Evolutionary conservation across 306 rosid genomes (phyloP), one percentile per base, ranked within the genome.

Genomic region (Aeschynomene evenia): DNA sequence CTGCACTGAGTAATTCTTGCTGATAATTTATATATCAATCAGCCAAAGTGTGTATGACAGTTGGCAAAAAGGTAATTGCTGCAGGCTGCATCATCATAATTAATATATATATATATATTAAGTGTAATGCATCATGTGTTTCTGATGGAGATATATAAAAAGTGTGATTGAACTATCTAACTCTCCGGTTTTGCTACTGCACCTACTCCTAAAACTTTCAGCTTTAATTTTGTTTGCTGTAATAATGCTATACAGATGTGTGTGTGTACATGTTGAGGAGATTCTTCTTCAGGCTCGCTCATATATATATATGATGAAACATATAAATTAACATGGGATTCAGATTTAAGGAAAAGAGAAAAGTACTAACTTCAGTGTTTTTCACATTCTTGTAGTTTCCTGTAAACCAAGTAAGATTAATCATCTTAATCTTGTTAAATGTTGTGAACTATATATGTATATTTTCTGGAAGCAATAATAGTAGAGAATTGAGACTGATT

Each of bases 51-150:
- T 71, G 52, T 43, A 54, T 63, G 39, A 81, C 57, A 73, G 74
- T 73, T 77, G 37, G 40, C 79, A 74, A 65, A 70, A 74, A 80
- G 68, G 34, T n/a, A n/a, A n/a, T 72, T 77, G 34, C 55, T 63
- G 66, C 61, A n/a, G n/a, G n/a, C n/a, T n/a, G n/a, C n/a, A n/a
- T n/a, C n/a, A n/a, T n/a, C n/a, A n/a, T n/a, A n/a, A n/a, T n/a
- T n/a, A n/a, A n/a, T n/a, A n/a, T n/a, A n/a, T n/a, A n/a, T n/a
- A n/a, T n/a, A n/a, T n/a, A n/a, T n/a, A n/a, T n/a, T n/a, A n/a
- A n/a, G 64, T 77, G 83, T 78, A 74, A 69, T 58, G n/a, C n/a
- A n/a, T n/a, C n/a, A n/a, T n/a, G n/a, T n/a, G 24, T 78, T 73
- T 62, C 66, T 45, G 20, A 43, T 69, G 43, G 73, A 19, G 49